Conservation (phyloP, 805 yeast genomes). For the Saturnispora halmiae region DNA sequence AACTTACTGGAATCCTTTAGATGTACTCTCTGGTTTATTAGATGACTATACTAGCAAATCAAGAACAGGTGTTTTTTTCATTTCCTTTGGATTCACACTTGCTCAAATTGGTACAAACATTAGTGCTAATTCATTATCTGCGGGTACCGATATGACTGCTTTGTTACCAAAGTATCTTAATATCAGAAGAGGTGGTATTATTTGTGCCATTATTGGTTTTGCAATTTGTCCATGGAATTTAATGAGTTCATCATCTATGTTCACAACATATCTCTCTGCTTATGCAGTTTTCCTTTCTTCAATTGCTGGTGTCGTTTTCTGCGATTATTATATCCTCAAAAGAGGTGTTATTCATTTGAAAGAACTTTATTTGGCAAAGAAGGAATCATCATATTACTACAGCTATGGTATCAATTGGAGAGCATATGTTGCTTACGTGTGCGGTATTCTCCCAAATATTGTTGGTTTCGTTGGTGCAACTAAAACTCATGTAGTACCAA, state of each 20-base stretch:
- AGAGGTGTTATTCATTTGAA: constrained; percentile 58
- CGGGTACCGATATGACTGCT: constrained; percentile 67
- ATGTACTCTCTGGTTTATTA: constrained; percentile 58
- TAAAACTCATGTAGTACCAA: constrained; percentile 59
- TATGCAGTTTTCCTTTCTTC: constrained; percentile 77
- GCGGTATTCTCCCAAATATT: constrained; percentile 76
- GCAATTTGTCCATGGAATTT: constrained; percentile 81
- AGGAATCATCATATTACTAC: constrained; percentile 47
- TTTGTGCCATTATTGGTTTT: constrained; percentile 65
- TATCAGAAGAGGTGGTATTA: constrained; percentile 72
- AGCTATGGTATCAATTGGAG: constrained; percentile 73
- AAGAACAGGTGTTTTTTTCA: constrained; percentile 73
- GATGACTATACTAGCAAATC: constrained; percentile 46
- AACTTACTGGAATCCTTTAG: constrained; percentile 79
- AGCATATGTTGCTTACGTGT: constrained; percentile 69
- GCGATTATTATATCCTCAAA: constrained; percentile 65
- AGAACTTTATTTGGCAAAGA: constrained; percentile 51
- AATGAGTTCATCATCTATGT: constrained; percentile 56
- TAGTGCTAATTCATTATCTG: constrained; percentile 61
- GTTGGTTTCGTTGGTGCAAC: constrained; percentile 84
- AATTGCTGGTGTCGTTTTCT: constrained; percentile 66
- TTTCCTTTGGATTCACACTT: constrained; percentile 58
- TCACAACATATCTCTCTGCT: constrained; percentile 73
- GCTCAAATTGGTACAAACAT: constrained; percentile 77
- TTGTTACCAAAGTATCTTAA: constrained; percentile 53